Conservation (phyloP, 2,329 filamentous ascomycete species). For the Amauroascus niger region DNA sequence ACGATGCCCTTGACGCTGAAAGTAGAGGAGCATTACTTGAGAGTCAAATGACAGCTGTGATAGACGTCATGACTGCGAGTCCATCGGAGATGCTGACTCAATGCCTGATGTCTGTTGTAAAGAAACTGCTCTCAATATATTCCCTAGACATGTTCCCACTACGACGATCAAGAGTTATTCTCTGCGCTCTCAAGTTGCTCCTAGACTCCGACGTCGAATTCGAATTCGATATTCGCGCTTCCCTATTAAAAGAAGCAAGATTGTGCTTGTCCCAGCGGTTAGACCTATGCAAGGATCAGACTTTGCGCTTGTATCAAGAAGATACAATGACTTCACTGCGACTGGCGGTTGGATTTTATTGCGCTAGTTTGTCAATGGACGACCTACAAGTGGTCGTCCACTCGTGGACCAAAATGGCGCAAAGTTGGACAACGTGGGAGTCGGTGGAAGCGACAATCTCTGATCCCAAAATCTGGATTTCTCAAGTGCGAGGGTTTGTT, state of each 20-base stretch:
- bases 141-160: slow-evolving; percentile 26
- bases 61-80: slow-evolving; percentile 24
- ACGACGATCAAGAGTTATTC: slow-evolving; percentile 30
- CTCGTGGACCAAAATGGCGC: slow-evolving; percentile 35
- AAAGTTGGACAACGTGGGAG: slow-evolving; percentile 36
- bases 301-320: slow-evolving; percentile 22
- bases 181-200: slow-evolving; percentile 29
- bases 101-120: slow-evolving; percentile 23
- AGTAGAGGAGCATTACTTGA: slow-evolving; percentile 28
- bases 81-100: slow-evolving; percentile 25
- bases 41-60: slow-evolving; percentile 31
- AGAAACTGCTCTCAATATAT: slow-evolving; percentile 30
- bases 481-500: slow-evolving; percentile 45
- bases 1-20: slow-evolving; percentile 21
- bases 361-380: slow-evolving; percentile 24
- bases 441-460: slow-evolving; percentile 41
- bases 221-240: slow-evolving; percentile 22
- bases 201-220: slow-evolving; percentile 27
- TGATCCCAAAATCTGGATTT: slow-evolving; percentile 40
- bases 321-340: slow-evolving; percentile 30
- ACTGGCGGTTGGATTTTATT: slow-evolving; percentile 28
- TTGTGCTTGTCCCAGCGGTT: slow-evolving; percentile 16
- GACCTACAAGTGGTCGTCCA: slow-evolving; percentile 26
- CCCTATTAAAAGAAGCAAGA: slow-evolving; percentile 23
- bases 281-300: slow-evolving; percentile 22